phyloP scores from a whole-genome alignment of 2,329 filamentous ascomycete species.

The Colletotrichum sidae region DNA sequence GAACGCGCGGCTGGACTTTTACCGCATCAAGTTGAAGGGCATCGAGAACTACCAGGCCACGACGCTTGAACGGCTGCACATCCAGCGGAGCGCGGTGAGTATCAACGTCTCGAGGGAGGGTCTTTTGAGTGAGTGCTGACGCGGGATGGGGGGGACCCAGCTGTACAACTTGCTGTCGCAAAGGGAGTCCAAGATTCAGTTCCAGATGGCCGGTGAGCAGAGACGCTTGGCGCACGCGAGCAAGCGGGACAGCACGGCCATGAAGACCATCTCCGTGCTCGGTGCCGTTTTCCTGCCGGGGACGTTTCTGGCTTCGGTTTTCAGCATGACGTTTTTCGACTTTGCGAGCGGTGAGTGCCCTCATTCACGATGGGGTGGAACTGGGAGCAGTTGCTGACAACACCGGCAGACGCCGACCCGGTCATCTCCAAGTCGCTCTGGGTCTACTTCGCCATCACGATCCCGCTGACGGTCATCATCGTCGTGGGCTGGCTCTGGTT shows the following conservation, averaged over 20 bases:
- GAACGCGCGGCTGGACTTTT: slow-evolving; percentile 67
- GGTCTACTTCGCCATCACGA: slow-evolving; percentile 72
- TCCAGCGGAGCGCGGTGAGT: slow-evolving; percentile 69
- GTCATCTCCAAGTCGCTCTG: slow-evolving; percentile 65
- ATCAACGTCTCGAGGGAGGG: neutral
- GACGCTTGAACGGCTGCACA: slow-evolving; percentile 69
- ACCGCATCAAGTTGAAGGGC: slow-evolving; percentile 69
- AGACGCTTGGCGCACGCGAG: slow-evolving; percentile 69
- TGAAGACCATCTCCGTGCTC: slow-evolving; percentile 74
- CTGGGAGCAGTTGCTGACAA: neutral
- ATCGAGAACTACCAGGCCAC: slow-evolving; percentile 73
- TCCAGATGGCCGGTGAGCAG: slow-evolving; percentile 72
- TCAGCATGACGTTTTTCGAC: slow-evolving; percentile 76
- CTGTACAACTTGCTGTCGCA: slow-evolving; percentile 76
- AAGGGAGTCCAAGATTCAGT: slow-evolving; percentile 72
- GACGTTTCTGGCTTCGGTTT: slow-evolving; percentile 71
- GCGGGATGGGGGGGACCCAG: slow-evolving; percentile 46
- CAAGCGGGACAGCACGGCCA: slow-evolving; percentile 71
- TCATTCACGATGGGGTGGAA: neutral
- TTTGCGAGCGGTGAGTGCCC: slow-evolving; percentile 59
- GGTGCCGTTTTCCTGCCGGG: slow-evolving; percentile 73
- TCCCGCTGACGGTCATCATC: slow-evolving; percentile 67
- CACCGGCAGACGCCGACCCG: slow-evolving; percentile 46
- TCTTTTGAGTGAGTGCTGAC: slow-evolving; percentile 10
- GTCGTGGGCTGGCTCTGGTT: slow-evolving; percentile 67